phyloP scores from a whole-genome alignment of 345 rosid species.

The Eucalyptus pumila region DNA sequence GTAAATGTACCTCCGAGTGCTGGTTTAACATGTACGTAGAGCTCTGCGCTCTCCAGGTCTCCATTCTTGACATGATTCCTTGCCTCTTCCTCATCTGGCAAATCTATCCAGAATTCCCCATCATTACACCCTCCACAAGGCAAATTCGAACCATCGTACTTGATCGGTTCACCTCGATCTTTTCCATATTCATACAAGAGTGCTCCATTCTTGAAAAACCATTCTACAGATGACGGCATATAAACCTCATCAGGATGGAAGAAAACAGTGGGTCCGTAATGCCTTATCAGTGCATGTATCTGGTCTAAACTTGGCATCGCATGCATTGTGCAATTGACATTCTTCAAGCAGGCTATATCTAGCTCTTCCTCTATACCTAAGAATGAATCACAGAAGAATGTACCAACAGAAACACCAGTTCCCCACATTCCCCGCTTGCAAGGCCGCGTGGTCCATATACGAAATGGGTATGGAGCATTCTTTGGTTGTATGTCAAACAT shows the following conservation, averaged over 20 bases:
- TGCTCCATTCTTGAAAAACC: conserved; percentile 91
- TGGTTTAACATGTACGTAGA: conserved; percentile 84
- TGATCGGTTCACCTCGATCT: conserved; percentile 31
- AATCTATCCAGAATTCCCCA: conserved; percentile 70
- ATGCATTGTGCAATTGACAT: conserved; percentile 31
- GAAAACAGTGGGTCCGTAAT: conserved; percentile 77
- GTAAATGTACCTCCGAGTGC: conserved; percentile 87
- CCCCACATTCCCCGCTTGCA: conserved; percentile 59
- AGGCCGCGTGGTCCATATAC: conserved; percentile 59
- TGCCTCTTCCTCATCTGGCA: conserved; percentile 47
- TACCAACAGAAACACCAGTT: conserved; percentile 73
- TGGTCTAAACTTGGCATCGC: conserved; percentile 88
- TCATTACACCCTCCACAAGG: conserved; percentile 71
- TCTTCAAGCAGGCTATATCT: conserved; percentile 70
- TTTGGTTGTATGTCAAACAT: conserved; percentile 25
- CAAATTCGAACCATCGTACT: conserved; percentile 44
- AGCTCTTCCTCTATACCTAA: conserved; percentile 17
- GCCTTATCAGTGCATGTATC: conserved; percentile 50
- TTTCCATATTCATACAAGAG: conserved; percentile 38
- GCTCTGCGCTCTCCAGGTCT: conserved; percentile 60
- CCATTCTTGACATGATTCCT: conserved; percentile 40
- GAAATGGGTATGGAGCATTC: conserved; percentile 17
- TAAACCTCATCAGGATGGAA: conserved; percentile 82
- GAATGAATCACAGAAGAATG: conserved; percentile 56
- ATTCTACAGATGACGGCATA: conserved; percentile 80